phyloP scores from a whole-genome alignment of 2,329 filamentous ascomycete genomes.

The Ceratocystis alfenasii region DNA sequence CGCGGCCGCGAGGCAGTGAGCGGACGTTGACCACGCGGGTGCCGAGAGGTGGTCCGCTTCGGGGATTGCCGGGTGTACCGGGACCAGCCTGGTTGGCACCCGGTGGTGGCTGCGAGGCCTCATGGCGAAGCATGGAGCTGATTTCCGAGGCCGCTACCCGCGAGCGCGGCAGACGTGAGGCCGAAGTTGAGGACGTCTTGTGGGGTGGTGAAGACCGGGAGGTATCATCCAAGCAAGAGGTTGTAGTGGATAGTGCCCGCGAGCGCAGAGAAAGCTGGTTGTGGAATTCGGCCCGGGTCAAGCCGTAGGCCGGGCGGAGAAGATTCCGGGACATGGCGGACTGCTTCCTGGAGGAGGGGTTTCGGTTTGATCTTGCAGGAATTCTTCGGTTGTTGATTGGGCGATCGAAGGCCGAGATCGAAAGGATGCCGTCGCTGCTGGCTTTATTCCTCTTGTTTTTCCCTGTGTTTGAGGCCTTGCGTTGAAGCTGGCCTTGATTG shows the following conservation, averaged over 20 bases:
- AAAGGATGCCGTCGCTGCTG: neutral
- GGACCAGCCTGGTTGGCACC: neutral
- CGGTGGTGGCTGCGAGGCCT: constrained; percentile 15
- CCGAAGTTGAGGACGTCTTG: constrained; percentile 24
- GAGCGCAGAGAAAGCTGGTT: constrained; percentile 12
- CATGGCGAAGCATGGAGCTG: constrained; percentile 27
- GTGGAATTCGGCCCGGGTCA: constrained; percentile 11
- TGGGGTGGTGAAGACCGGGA: constrained; percentile 14
- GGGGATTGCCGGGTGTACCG: no score
- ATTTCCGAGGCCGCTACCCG: constrained; percentile 31
- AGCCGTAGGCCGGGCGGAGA: constrained; percentile 22
- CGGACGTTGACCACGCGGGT: constrained; percentile 32
- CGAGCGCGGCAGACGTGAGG: constrained; percentile 26
- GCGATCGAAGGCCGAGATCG: neutral
- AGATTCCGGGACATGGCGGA: constrained; percentile 20
- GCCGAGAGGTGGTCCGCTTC: neutral
- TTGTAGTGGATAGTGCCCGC: constrained; percentile 31
- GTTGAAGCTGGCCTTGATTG: neutral
- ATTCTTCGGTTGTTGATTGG: neutral
- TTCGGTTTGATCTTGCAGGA: no score
- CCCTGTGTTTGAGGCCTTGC: neutral
- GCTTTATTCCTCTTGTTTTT: neutral
- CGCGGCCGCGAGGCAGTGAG: constrained; percentile 30
- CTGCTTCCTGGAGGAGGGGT: neutral
- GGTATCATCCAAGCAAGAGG: constrained; percentile 25